Evolutionary conservation across 1,284 basidiomycete species (phyloP).

Genomic region (Leccinum fuscescens): DNA sequence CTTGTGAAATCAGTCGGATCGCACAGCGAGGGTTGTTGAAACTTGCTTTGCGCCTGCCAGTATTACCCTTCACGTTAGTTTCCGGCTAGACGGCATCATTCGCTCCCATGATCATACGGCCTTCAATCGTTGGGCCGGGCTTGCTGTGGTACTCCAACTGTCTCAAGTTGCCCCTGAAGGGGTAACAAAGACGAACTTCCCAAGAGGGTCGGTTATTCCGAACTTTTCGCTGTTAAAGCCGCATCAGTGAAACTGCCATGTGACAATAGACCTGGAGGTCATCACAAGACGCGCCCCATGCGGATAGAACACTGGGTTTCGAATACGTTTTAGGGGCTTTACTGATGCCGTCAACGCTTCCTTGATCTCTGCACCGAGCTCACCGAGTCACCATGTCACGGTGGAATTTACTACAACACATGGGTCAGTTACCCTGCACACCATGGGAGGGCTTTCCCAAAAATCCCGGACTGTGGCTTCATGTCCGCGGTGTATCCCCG

Average conservation of each 20-base stretch:
- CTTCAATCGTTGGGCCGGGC: constrained; percentile 23
- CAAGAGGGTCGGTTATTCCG: constrained; percentile 43
- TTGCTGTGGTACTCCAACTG: constrained; percentile 40
- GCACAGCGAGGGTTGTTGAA: constrained; percentile 42
- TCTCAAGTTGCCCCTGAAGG: constrained; percentile 44
- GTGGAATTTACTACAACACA: constrained; percentile 20
- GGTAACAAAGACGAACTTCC: constrained; percentile 40
- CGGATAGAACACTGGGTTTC: constrained; percentile 28
- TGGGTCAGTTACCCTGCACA: not conserved
- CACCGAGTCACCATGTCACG: constrained; percentile 6
- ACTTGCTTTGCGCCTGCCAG: not conserved
- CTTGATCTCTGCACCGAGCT: constrained; percentile 22
- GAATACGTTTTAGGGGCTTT: constrained; percentile 19
- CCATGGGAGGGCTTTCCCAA: not conserved
- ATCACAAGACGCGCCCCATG: constrained; percentile 36
- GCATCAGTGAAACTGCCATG: not conserved
- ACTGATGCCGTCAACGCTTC: constrained; percentile 22
- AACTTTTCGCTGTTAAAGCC: constrained; percentile 38
- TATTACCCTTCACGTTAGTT: constrained; percentile 19
- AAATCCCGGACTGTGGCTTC: constrained; percentile 16
- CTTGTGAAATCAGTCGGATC: constrained; percentile 26
- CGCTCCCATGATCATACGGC: constrained; percentile 34
- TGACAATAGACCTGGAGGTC: constrained; percentile 30
- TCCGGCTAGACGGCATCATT: constrained; percentile 35
- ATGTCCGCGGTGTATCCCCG: constrained; percentile 34